Conservation (phyloP, 148 eudicot species). For the Rhododendron molle region DNA sequence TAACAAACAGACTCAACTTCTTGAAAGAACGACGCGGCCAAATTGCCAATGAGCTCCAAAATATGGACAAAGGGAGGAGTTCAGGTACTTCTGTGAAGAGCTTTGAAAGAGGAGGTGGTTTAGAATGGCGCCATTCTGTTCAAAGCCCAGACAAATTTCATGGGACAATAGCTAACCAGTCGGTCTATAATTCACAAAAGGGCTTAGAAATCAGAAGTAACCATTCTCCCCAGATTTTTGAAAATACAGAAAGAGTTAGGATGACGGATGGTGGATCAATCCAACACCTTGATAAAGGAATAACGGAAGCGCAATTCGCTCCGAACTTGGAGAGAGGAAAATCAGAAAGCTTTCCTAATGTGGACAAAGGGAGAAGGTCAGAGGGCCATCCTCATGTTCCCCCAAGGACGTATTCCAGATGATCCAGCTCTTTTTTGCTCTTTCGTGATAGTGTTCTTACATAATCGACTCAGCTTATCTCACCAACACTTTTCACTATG, state of each 20-base stretch:
- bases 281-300: slow-evolving; percentile 34
- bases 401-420: slow-evolving; percentile 45
- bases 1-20: slow-evolving; percentile 80
- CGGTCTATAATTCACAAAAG: slow-evolving; percentile 18
- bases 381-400: slow-evolving; percentile 28
- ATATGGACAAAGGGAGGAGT: slow-evolving; percentile 50
- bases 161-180: slow-evolving; percentile 20
- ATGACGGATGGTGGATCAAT: slow-evolving; percentile 20
- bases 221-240: slow-evolving; percentile 14
- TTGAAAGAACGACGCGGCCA: slow-evolving; percentile 78
- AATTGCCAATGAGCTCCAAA: slow-evolving; percentile 64
- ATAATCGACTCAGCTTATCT: slow-evolving; percentile 5
- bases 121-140: background rate
- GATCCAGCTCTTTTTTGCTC: slow-evolving; percentile 21
- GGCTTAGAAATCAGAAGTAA: slow-evolving; percentile 9
- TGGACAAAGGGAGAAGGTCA: slow-evolving; percentile 41
- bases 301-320: slow-evolving; percentile 23
- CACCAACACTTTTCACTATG: background rate
- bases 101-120: slow-evolving; percentile 15
- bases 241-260: background rate
- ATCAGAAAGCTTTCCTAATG: slow-evolving; percentile 45
- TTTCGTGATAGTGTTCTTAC: background rate
- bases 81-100: slow-evolving; percentile 24
- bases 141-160: slow-evolving; percentile 27
- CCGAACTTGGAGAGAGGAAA: slow-evolving; percentile 45